Evolutionary conservation across 495 filamentous ascomycete species (phyloP).

Genomic region (Bombardia bombarda): DNA sequence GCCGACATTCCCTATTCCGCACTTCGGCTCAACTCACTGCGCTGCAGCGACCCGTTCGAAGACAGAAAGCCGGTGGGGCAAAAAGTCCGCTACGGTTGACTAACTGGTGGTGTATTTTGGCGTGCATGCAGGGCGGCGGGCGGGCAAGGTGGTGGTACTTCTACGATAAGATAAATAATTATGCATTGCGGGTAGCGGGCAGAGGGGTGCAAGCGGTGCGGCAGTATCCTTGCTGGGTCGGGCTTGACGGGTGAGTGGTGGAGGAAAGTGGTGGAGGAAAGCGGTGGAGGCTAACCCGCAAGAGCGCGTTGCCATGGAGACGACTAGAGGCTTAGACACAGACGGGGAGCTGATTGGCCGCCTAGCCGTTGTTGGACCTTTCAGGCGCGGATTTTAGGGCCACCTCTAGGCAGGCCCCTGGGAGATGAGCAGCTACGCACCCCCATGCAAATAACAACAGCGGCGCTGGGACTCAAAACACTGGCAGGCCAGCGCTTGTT

Average conservation of each 20-base stretch:
- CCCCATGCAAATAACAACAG: conserved; percentile 16
- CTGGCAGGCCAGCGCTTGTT: background rate
- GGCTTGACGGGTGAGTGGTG: too few relatives aligned
- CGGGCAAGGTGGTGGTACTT: too few relatives aligned
- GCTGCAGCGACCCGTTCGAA: too few relatives aligned
- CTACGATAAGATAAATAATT: too few relatives aligned
- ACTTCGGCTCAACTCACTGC: background rate
- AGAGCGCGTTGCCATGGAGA: conserved; percentile 8
- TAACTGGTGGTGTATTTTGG: too few relatives aligned
- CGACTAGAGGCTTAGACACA: background rate
- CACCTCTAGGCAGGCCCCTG: background rate
- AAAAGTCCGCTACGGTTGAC: too few relatives aligned
- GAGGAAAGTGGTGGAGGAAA: too few relatives aligned
- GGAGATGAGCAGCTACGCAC: conserved; percentile 11
- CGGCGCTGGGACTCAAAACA: conserved; percentile 4
- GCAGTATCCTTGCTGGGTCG: too few relatives aligned
- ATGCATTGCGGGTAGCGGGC: background rate
- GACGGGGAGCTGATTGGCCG: too few relatives aligned
- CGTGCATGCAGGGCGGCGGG: too few relatives aligned
- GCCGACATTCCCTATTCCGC: background rate
- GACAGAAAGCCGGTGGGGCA: background rate
- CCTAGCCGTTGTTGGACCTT: background rate
- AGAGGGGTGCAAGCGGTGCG: too few relatives aligned
- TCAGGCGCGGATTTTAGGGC: background rate
- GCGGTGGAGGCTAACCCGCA: too few relatives aligned